Evolutionary conservation across 225 moss, liverwort and hornwort genomes (phyloP), one percentile per base, ranked within the genome.

Genomic region (Pseudoscleropodium purum): DNA sequence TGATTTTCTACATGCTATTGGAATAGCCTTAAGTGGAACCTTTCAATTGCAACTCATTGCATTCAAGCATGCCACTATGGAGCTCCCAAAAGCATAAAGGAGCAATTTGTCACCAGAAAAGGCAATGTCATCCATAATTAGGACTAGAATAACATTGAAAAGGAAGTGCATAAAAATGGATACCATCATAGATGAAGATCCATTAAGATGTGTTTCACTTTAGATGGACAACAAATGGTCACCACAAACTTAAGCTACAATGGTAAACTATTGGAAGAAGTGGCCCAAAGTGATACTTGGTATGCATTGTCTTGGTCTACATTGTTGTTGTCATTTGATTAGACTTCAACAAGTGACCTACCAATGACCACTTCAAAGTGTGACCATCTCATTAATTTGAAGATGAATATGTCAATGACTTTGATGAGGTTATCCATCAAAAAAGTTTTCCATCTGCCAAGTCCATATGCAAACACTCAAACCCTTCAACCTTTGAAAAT

Each of bases 271-370:
- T 36, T 54, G 2, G 7, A 23, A 36, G 21, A 24, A 2, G 5
- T 1, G 0, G 1, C 9, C 0, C 0, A 5, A 52, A 36, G 0
- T 21, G 15, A 3, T 36, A 14, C 14, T 9, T 45, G 43, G 29
- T 16, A 2, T 23, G 8, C 15, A 75, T 45, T 74, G 29, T 29
- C 45, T 49, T 49, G 11, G 19, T 31, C 5, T 43, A 1, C 18
- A 70, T 24, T 70, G 13, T n/a, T 14, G 6, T 75, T 7, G 13
- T 49, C 15, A 9, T 54, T 5, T 6, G 0, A 30, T 30, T 31
- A 10, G 18, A 47, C 29, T 17, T 31, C 11, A 0, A 1, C 1
- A 34, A 8, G 52, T 34, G 52, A 51, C 52, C 52, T 52, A 34
- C 34, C 52, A 76, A 52, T 34, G 75, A 30, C 3, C 47, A 75